A percentile compares a stretch with the other conserved stretches of the same genome.
These are phyloP conservation scores for Exophiala spinifera DNA, from an alignment of 2,329 filamentous ascomycete species.

Conservation along the genomic window DNA sequence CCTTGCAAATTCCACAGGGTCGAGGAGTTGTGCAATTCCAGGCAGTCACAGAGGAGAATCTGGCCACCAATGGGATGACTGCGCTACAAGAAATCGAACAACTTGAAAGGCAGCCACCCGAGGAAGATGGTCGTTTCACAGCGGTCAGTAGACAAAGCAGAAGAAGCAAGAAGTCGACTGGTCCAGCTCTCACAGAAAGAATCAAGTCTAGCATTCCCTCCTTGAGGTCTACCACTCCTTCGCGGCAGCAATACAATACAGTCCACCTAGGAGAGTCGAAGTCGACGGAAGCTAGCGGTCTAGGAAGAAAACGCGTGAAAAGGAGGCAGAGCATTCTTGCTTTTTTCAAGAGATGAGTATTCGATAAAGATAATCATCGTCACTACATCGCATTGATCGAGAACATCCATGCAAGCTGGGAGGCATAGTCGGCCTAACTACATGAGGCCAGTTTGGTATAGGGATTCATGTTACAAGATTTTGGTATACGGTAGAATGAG, in stretches of 20 bases:
- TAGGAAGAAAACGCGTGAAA: conserved; percentile 24
- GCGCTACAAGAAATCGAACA: conserved; percentile 65
- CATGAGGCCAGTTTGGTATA: no score
- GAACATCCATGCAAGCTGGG: no score
- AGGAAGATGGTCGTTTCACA: conserved; percentile 40
- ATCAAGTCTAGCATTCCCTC: conserved; percentile 18
- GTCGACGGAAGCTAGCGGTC: conserved; percentile 13
- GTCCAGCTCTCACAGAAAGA: conserved; percentile 14
- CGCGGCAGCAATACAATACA: conserved; percentile 13
- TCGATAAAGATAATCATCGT: no score
- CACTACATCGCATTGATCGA: no score
- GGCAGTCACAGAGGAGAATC: conserved; percentile 65
- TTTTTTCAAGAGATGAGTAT: conserved; percentile 26
- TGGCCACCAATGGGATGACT: conserved; percentile 69
- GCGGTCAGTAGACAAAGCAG: conserved; percentile 37
- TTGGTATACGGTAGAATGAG: no score
- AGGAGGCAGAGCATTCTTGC: conserved; percentile 29
- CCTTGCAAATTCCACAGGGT: conserved; percentile 62
- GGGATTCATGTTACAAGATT: no score
- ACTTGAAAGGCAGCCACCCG: conserved; percentile 46
- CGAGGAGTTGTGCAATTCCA: conserved; percentile 73
- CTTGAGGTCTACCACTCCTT: conserved; percentile 22
- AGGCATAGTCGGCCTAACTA: no score
- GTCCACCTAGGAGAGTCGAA: conserved; percentile 14
- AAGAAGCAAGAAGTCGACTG: conserved; percentile 30